Evolutionary conservation across 2,329 filamentous ascomycete species (phyloP).

Genomic region (Neofusicoccum umdonicola): DNA sequence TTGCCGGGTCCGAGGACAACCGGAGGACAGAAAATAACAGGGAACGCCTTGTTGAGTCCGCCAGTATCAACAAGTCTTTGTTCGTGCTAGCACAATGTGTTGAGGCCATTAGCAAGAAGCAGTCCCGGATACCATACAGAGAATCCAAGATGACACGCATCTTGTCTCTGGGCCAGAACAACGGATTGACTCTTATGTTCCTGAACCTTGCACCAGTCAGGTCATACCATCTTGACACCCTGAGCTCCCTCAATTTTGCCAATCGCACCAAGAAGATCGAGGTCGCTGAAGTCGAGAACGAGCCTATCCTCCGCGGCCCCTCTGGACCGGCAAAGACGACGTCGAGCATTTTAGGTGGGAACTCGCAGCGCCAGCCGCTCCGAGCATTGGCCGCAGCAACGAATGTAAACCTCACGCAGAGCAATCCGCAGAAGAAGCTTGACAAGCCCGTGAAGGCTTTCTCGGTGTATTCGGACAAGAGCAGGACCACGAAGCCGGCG

Average conservation of each 20-base stretch:
- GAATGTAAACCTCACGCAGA: slow-evolving; percentile 62
- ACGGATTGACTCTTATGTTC: slow-evolving; percentile 94
- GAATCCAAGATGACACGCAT: slow-evolving; percentile 98
- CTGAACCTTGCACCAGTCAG: slow-evolving; percentile 88
- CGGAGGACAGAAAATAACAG: slow-evolving; percentile 90
- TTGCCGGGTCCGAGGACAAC: slow-evolving; percentile 95
- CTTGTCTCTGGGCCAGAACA: slow-evolving; percentile 86
- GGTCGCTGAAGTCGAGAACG: slow-evolving; percentile 91
- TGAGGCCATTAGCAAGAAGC: slow-evolving; percentile 81
- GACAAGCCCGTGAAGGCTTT: slow-evolving; percentile 80
- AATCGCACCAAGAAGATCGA: slow-evolving; percentile 96
- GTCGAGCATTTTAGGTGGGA: slow-evolving; percentile 34
- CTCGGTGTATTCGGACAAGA: slow-evolving; percentile 78
- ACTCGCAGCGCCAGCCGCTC: slow-evolving; percentile 68
- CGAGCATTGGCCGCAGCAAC: slow-evolving; percentile 72
- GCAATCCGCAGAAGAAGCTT: slow-evolving; percentile 50
- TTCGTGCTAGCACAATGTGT: slow-evolving; percentile 95
- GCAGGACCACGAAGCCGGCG: slow-evolving; percentile 19
- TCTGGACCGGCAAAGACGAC: slow-evolving; percentile 33
- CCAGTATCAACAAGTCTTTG: slow-evolving; percentile 95
- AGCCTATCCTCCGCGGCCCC: slow-evolving; percentile 61
- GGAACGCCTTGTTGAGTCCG: slow-evolving; percentile 88
- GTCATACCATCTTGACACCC: slow-evolving; percentile 88
- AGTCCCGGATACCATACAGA: slow-evolving; percentile 78
- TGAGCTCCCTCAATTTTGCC: slow-evolving; percentile 91